Percentiles rank a stretch among this genome's conserved stretches.
Conservation (phyloP, 169 alveolate genomes). For the Plasmodium gallinaceum region DNA sequence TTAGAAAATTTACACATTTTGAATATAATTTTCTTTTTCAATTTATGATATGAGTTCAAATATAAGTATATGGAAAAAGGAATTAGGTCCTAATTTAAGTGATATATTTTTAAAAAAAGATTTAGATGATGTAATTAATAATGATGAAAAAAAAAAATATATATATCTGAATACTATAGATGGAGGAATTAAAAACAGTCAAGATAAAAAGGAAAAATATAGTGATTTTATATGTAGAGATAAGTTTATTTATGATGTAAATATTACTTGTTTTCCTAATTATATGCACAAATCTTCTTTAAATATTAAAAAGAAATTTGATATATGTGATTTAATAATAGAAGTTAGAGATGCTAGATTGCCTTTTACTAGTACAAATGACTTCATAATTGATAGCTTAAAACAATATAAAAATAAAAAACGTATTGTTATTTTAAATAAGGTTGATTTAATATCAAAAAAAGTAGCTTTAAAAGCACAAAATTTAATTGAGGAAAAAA, state of each 20-base stretch:
- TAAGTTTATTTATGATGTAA: conserved; percentile 39
- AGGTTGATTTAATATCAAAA: conserved; percentile 78
- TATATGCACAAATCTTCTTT: conserved; percentile 75
- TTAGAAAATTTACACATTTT: no score
- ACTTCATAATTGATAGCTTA: conserved; percentile 56
- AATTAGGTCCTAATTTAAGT: conserved; percentile 42
- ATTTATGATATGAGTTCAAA: conserved; percentile 1
- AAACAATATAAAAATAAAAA: conserved; percentile 16
- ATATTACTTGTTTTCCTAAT: conserved; percentile 73
- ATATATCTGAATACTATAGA: conserved; percentile 10
- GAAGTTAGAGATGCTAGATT: conserved; percentile 82
- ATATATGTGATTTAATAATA: conserved; percentile 57
- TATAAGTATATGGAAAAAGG: conserved; percentile 76
- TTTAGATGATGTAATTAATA: conserved; percentile 13
- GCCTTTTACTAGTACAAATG: conserved; percentile 79
- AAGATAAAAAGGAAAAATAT: conserved; percentile 14
- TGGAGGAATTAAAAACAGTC: background rate
- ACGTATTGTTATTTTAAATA: conserved; percentile 79
- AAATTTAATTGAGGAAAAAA: conserved; percentile 52
- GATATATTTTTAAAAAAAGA: conserved; percentile 55
- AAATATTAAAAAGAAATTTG: conserved; percentile 61
- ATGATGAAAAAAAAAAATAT: conserved; percentile 1
- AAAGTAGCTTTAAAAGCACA: conserved; percentile 57
- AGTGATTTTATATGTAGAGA: conserved; percentile 50
- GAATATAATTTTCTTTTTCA: no score